Conservation (phyloP, 176 grass and related monocot genomes). For the Phyllostachys edulis region DNA sequence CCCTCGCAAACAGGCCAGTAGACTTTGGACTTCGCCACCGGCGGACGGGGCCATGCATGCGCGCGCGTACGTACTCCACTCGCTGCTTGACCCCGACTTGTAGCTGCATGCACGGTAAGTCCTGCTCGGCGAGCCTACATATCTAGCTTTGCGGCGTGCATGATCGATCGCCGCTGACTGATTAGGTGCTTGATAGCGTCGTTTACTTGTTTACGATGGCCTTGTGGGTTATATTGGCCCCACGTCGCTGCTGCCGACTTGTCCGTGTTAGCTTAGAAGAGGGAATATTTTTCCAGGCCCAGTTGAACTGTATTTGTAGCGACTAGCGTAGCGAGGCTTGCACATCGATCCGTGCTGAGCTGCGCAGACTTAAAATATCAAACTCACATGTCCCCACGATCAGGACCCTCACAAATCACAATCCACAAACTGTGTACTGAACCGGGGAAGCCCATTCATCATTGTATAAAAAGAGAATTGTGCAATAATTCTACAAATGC, state of each 20-base stretch:
- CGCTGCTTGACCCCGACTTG: too few species aligned
- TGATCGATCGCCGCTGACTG: not conserved
- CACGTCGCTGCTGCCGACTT: not conserved
- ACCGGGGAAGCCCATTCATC: slow-evolving; percentile 3
- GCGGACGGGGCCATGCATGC: not conserved
- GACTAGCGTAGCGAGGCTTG: not conserved
- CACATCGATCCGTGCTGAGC: not conserved
- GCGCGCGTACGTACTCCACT: too few species aligned
- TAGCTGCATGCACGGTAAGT: too few species aligned
- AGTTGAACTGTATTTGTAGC: not conserved
- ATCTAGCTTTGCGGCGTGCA: not conserved
- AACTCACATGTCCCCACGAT: not conserved
- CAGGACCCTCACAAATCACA: not conserved
- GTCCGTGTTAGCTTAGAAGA: not conserved
- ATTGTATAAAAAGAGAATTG: not conserved
- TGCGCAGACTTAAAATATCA: not conserved
- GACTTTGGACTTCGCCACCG: not conserved
- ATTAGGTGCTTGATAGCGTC: not conserved
- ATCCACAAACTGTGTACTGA: not conserved
- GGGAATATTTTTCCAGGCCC: not conserved
- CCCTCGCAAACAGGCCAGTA: not conserved
- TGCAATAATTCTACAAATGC: not conserved
- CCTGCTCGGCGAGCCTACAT: too few species aligned
- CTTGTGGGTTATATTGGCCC: not conserved
- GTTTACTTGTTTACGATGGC: not conserved